Evolutionary conservation across 2,329 filamentous ascomycete genomes (phyloP).

Genomic region (Exophiala spinifera): DNA sequence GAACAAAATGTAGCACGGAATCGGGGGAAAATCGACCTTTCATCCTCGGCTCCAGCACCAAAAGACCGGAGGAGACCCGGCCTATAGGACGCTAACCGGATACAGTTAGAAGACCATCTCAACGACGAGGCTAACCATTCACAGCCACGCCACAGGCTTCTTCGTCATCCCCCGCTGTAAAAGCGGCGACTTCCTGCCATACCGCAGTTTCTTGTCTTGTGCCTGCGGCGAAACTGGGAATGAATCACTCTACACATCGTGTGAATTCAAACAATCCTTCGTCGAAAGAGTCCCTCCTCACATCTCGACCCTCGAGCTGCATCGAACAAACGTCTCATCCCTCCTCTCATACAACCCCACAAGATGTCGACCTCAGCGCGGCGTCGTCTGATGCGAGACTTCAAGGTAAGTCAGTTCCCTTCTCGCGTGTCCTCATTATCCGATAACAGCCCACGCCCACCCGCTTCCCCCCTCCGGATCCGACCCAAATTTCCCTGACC

Average conservation of each 20-base stretch:
- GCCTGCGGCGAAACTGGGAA: too few species aligned
- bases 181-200: too few species aligned
- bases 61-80: background rate
- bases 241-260: background rate
- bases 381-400: slow-evolving; percentile 96
- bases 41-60: background rate
- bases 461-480: slow-evolving; percentile 1
- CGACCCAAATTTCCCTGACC: background rate
- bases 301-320: background rate
- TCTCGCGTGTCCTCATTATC: slow-evolving; percentile 28
- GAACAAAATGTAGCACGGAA: background rate
- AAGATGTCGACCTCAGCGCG: slow-evolving; percentile 89
- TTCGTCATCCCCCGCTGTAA: background rate
- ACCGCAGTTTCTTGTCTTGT: background rate
- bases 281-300: too few species aligned
- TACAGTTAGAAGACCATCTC: too few species aligned
- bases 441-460: background rate
- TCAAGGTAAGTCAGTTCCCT: slow-evolving; percentile 68
- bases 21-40: background rate
- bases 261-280: too few species aligned
- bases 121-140: too few species aligned
- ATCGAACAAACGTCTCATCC: background rate
- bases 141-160: background rate
- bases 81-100: too few species aligned
- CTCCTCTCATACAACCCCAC: slow-evolving; percentile 19